A percentile compares a stretch with the other conserved stretches of the same genome.
These are phyloP conservation scores for Sextonia rubra DNA, from an alignment of 164 flowering plant genomes.

Conservation along the genomic window DNA sequence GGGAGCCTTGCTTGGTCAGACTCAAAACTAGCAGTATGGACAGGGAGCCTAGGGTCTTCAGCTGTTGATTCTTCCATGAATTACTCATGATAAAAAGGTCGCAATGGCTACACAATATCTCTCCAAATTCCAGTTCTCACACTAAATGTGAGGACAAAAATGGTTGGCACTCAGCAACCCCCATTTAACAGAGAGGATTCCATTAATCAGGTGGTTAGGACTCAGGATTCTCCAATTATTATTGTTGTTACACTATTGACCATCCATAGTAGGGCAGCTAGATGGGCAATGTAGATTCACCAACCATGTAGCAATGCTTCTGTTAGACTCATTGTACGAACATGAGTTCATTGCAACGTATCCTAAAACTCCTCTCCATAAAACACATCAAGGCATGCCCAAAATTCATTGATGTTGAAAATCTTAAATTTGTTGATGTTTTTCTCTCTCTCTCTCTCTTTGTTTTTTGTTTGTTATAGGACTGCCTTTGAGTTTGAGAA, in stretches of 20 bases:
- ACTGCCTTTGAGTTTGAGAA: slow-evolving; percentile 81
- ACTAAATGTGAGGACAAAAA: too few relatives aligned
- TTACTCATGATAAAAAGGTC: too few relatives aligned
- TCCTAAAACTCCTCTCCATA: neutral
- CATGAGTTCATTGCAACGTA: neutral
- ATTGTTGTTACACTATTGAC: neutral
- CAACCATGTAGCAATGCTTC: neutral
- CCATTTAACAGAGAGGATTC: too few relatives aligned
- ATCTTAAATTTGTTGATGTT: neutral
- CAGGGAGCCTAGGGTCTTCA: too few relatives aligned
- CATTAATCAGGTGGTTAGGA: too few relatives aligned
- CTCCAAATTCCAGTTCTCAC: too few relatives aligned
- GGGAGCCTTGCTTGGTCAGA: too few relatives aligned
- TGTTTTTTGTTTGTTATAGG: slow-evolving; percentile 25
- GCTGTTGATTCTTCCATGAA: too few relatives aligned
- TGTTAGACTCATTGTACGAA: neutral
- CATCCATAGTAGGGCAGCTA: neutral
- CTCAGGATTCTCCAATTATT: neutral
- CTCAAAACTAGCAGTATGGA: too few relatives aligned
- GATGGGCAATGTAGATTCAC: neutral
- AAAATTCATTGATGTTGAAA: neutral
- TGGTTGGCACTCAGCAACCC: too few relatives aligned
- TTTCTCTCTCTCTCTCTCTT: too few relatives aligned
- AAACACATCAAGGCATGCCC: neutral
- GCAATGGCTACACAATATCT: too few relatives aligned